Conservation (phyloP, 179 eudicot genomes). For the Beta lomatogona region DNA sequence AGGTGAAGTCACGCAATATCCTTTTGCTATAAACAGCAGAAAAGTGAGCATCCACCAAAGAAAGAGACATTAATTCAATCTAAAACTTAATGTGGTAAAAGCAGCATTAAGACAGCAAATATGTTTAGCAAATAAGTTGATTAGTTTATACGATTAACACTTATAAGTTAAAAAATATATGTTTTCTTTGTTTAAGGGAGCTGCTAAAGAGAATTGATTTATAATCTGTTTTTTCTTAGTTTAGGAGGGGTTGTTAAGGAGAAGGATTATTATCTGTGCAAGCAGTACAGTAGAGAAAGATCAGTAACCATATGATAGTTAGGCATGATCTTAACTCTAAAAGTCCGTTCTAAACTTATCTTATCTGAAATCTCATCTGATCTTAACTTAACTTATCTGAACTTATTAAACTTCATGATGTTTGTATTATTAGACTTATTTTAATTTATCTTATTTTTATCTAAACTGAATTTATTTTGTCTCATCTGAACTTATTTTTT, state of each 20-base stretch:
- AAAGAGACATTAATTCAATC: constrained; percentile 23
- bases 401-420: too few species aligned
- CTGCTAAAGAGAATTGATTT: not conserved
- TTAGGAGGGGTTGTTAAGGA: not conserved
- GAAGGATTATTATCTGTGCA: not conserved
- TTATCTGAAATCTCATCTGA: too few species aligned
- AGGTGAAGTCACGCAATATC: constrained; percentile 44
- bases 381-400: too few species aligned
- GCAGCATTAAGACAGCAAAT: constrained; percentile 8
- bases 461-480: too few species aligned
- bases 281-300: not conserved
- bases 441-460: too few species aligned
- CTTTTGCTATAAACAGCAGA: constrained; percentile 23
- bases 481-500: too few species aligned
- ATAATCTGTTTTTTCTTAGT: not conserved
- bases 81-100: constrained; percentile 1
- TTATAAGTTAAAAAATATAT: constrained; percentile 18
- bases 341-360: too few species aligned
- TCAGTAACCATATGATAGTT: not conserved
- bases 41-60: constrained; percentile 30
- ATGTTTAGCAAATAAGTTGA: not conserved
- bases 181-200: not conserved
- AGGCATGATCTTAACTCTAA: too few species aligned
- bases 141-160: constrained; percentile 9
- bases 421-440: too few species aligned